Percentiles rank a stretch among this genome's conserved stretches.
Evolutionary conservation across 441 rosid genomes (phyloP).

Genomic region (Corymbia calophylla): DNA sequence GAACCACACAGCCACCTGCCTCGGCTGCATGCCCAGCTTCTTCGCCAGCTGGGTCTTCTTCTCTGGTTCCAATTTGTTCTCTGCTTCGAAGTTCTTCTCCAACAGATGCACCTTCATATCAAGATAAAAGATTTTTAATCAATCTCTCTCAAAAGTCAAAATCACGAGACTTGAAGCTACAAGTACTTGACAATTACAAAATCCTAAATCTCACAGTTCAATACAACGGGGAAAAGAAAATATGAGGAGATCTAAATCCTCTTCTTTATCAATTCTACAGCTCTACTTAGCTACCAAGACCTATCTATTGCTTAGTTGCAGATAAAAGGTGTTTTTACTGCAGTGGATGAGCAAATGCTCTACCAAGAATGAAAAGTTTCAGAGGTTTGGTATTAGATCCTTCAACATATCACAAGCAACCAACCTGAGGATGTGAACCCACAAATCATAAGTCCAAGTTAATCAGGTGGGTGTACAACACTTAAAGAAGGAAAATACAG

Average conservation of each 20-base stretch:
- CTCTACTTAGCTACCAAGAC: neutral
- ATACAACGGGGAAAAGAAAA: neutral
- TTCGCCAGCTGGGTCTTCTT: constrained; percentile 7
- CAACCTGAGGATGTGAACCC: neutral
- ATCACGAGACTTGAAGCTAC: neutral
- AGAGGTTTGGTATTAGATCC: neutral
- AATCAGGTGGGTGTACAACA: neutral
- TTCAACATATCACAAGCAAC: neutral
- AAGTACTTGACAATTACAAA: neutral
- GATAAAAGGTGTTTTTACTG: neutral
- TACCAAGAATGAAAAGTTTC: neutral
- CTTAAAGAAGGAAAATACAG: neutral
- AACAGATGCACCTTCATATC: constrained; percentile 1
- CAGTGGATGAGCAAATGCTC: neutral
- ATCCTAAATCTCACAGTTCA: neutral
- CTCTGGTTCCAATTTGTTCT: constrained; percentile 13
- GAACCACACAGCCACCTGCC: constrained; percentile 17
- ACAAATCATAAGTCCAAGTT: neutral
- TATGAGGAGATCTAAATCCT: neutral
- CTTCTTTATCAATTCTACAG: neutral
- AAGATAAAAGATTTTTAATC: neutral
- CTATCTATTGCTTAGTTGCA: neutral
- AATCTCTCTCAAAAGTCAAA: neutral
- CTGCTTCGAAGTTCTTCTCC: constrained; percentile 13
- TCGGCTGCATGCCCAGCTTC: constrained; percentile 13